phyloP scores from a whole-genome alignment of 352 stramenopile genomes.

The Phytophthora cajani region DNA sequence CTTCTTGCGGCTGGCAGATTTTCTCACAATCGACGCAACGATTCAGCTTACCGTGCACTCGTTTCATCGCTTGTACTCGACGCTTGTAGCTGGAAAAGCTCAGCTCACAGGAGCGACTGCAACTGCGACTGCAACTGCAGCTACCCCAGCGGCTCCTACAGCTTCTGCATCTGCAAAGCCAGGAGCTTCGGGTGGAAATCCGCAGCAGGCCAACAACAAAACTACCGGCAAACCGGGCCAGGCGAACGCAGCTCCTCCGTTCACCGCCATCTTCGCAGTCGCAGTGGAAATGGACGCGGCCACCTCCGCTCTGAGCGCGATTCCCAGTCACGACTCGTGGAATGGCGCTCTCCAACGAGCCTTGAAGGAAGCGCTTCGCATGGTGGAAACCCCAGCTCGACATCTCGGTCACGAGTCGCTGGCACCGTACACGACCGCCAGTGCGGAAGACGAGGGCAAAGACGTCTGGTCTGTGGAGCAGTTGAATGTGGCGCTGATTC shows the following conservation, averaged over 20 bases:
- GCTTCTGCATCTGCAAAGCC: constrained; percentile 4
- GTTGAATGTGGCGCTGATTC: constrained; percentile 79
- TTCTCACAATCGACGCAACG: constrained; percentile 90
- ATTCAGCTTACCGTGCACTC: constrained; percentile 88
- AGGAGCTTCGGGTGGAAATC: background rate
- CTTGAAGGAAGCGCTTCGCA: constrained; percentile 85
- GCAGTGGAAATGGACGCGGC: constrained; percentile 69
- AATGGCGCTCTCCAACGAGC: constrained; percentile 71
- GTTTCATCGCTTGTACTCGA: constrained; percentile 66
- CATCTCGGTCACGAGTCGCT: constrained; percentile 85
- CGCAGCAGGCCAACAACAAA: constrained; percentile 13
- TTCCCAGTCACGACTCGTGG: constrained; percentile 75
- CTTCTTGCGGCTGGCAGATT: constrained; percentile 93
- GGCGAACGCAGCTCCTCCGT: constrained; percentile 30
- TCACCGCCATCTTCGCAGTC: constrained; percentile 68
- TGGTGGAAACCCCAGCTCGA: constrained; percentile 88
- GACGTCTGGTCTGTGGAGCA: constrained; percentile 80
- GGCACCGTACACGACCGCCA: constrained; percentile 79
- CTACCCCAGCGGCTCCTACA: background rate
- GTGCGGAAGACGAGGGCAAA: constrained; percentile 85
- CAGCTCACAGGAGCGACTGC: constrained; percentile 19
- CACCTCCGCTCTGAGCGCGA: constrained; percentile 49
- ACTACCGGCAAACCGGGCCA: constrained; percentile 21
- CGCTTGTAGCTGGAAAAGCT: constrained; percentile 58
- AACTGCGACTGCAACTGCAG: background rate